Evolutionary conservation across 2,329 filamentous ascomycete species (phyloP), one percentile per base, ranked within the genome.

Genomic region (Cyphellophora europaea): DNA sequence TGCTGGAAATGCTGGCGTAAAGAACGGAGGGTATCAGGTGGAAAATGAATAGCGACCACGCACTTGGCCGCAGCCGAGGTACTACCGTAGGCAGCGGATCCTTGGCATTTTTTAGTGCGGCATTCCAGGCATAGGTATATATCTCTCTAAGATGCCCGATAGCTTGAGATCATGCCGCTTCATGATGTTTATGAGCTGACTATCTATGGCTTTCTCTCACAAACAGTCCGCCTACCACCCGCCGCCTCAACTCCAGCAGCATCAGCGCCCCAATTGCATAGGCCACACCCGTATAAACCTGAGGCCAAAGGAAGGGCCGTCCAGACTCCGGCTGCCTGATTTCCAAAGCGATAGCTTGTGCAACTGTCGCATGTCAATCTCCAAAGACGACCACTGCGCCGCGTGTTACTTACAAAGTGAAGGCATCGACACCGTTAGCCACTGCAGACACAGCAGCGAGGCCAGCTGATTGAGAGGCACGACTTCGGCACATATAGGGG

Each of bases 301-400:
- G 68, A 4, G 69, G 62, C 5, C 67, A 66, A 1, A 69, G 58
- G 44, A 72, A 73, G 5, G 51, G 57, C 2, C 58, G 53, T 0
- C 54, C 53, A 12, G 67, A 67, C 8, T 38, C 27, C 11, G 57
- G 56, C 1, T 49, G 53, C 11, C 69, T 63, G 32, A 73, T 66
- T 43, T 70, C 61, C 5, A 73, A 53, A 0, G 63, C 69, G 42
- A 73, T 73, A 0, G 66, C 57, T 43, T 73, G 69, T 2, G 64
- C 66, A 42, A 72, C 60, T n/a, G n/a, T n/a, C n/a, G 25, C 18
- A n/a, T 6, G 3, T 23, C 30, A 31, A 30, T 5, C 27, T 32
- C 18, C 11, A 6, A 3, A 11, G 13, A 17, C 31, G 8, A 12
- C 5, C 12, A 23, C n/a, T 6, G 5, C 3, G 12, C 14, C 6